Percentiles rank a stretch among this genome's conserved stretches.
These are phyloP conservation scores for Chamaecyparis obtusa DNA, from an alignment of 75 land plant genomes.

Conservation along the genomic window DNA sequence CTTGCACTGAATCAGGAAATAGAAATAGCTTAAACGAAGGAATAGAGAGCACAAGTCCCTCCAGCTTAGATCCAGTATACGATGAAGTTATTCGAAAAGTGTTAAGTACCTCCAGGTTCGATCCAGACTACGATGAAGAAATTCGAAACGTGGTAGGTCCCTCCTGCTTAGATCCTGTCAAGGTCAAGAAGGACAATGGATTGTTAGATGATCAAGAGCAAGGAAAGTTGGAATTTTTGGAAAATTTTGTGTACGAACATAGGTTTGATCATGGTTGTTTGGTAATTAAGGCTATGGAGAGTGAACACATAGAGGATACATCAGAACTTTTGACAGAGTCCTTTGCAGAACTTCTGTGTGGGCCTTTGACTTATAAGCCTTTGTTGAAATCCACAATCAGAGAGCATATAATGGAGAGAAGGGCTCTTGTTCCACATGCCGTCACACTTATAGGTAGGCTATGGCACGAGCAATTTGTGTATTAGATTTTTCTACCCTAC, in stretches of 20 bases:
- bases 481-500: no score
- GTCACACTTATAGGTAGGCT: conserved; percentile 69
- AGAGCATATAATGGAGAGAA: conserved; percentile 69
- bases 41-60: not conserved
- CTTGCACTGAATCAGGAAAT: not conserved
- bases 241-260: conserved; percentile 27
- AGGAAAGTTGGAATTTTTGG: conserved; percentile 29
- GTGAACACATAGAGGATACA: conserved; percentile 46
- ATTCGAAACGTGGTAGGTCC: not conserved
- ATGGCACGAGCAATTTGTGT: no score
- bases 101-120: not conserved
- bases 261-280: conserved; percentile 40
- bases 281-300: conserved; percentile 42
- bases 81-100: not conserved
- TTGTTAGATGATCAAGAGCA: conserved; percentile 31
- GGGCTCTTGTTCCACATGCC: conserved; percentile 57
- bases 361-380: conserved; percentile 44
- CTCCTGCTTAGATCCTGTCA: not conserved
- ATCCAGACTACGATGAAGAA: not conserved
- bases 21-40: not conserved
- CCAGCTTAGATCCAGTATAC: not conserved
- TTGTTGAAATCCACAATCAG: conserved; percentile 57
- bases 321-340: conserved; percentile 70
- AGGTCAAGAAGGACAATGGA: conserved; percentile 13
- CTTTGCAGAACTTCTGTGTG: conserved; percentile 70